Conservation (phyloP, 169 alveolate species). For the Eimeria praecox region DNA sequence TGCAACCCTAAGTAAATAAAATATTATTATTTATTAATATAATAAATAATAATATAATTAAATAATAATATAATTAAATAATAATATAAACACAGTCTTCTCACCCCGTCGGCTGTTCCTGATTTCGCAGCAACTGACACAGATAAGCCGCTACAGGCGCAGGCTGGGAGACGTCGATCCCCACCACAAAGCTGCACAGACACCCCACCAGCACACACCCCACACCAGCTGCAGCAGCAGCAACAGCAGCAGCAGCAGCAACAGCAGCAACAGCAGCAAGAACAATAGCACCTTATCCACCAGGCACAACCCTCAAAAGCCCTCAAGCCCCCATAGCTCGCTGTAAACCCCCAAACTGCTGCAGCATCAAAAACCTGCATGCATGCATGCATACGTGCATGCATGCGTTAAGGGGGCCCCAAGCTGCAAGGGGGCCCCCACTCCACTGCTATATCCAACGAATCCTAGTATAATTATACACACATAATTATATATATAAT, state of each 20-base stretch:
- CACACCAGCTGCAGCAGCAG: neutral
- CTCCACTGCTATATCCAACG: too few species aligned
- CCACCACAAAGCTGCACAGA: constrained; percentile 56
- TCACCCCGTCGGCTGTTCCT: constrained; percentile 46
- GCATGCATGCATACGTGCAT: neutral
- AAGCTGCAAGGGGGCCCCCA: neutral
- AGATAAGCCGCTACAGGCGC: constrained; percentile 65
- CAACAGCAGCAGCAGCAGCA: neutral
- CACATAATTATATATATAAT: too few species aligned
- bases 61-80: too few species aligned
- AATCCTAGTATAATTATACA: too few species aligned
- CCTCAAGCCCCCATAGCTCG: neutral
- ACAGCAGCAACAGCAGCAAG: too few species aligned
- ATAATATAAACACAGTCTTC: neutral
- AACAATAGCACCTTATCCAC: neutral
- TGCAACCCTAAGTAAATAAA: too few species aligned
- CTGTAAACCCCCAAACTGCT: too few species aligned
- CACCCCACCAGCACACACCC: neutral
- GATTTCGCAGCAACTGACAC: constrained; percentile 25
- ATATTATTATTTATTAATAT: too few species aligned
- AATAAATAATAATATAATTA: too few species aligned
- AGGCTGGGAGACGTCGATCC: constrained; percentile 68
- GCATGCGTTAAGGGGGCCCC: neutral
- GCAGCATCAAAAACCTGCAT: neutral
- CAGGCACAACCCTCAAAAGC: too few species aligned